A percentile compares a stretch with the other conserved stretches of the same genome.
These are phyloP conservation scores for Umbellularia californica DNA, from an alignment of 164 flowering plant genomes.

Conservation along the genomic window DNA sequence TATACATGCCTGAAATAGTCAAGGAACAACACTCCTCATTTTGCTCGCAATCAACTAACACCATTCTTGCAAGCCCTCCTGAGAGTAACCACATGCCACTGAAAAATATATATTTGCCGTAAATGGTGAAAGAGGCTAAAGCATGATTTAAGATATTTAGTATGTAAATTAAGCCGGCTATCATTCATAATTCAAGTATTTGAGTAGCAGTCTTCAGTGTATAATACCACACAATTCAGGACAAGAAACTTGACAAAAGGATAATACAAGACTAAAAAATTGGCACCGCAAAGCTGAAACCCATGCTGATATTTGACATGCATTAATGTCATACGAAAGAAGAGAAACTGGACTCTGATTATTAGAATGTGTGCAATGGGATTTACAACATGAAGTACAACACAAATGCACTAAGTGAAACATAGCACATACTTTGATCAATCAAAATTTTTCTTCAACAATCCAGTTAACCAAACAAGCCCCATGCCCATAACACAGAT, in stretches of 20 bases:
- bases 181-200: neutral
- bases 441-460: neutral
- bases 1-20: conserved; percentile 64
- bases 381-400: no score
- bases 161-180: no score
- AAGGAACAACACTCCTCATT: conserved; percentile 52
- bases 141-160: neutral
- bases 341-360: no score
- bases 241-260: no score
- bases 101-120: conserved; percentile 5
- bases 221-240: no score
- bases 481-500: neutral
- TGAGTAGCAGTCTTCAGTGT: neutral
- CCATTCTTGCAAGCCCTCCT: conserved; percentile 77
- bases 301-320: no score
- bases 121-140: neutral
- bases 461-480: neutral
- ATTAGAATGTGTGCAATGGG: no score
- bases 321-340: neutral
- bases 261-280: no score
- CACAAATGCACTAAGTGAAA: no score
- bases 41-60: conserved; percentile 68
- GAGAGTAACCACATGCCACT: conserved; percentile 79
- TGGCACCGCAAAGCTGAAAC: no score
- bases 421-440: neutral